A percentile compares a stretch with the other conserved stretches of the same genome.
phyloP scores from a whole-genome alignment of 805 yeast species.

The Grigorovia humatica region DNA sequence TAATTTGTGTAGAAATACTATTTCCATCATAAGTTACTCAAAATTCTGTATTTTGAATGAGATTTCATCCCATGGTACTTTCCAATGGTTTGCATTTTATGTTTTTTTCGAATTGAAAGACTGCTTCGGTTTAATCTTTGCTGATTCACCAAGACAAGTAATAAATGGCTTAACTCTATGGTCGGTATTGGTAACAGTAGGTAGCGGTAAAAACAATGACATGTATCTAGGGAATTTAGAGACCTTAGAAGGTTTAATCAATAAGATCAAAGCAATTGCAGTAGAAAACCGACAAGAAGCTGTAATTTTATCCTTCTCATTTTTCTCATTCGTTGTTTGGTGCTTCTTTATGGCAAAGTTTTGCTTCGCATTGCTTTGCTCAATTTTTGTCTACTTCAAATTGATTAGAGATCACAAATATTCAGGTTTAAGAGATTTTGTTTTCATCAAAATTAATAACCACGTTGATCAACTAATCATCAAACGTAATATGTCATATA shows the following conservation, averaged over 20 bases:
- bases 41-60: conserved; percentile 63
- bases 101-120: conserved; percentile 55
- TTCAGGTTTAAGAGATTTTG: conserved; percentile 46
- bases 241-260: conserved; percentile 24
- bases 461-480: conserved; percentile 38
- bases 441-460: conserved; percentile 48
- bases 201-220: conserved; percentile 13
- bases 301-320: conserved; percentile 60
- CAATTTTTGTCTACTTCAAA: conserved; percentile 43
- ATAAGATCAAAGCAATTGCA: conserved; percentile 48
- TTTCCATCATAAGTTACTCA: conserved; percentile 48
- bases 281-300: conserved; percentile 51
- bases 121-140: conserved; percentile 50
- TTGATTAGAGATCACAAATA: conserved; percentile 32
- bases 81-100: conserved; percentile 58
- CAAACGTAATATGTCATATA: conserved; percentile 5
- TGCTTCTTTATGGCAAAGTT: conserved; percentile 50
- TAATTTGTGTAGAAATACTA: conserved; percentile 45
- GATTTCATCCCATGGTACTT: conserved; percentile 49
- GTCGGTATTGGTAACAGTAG: conserved; percentile 33
- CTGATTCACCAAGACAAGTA: conserved; percentile 81
- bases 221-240: conserved; percentile 24
- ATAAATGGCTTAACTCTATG: conserved; percentile 64
- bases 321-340: conserved; percentile 66
- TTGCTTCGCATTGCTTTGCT: conserved; percentile 39